Conservation (phyloP, 2,329 filamentous ascomycete genomes). For the Alternaria viburni region DNA sequence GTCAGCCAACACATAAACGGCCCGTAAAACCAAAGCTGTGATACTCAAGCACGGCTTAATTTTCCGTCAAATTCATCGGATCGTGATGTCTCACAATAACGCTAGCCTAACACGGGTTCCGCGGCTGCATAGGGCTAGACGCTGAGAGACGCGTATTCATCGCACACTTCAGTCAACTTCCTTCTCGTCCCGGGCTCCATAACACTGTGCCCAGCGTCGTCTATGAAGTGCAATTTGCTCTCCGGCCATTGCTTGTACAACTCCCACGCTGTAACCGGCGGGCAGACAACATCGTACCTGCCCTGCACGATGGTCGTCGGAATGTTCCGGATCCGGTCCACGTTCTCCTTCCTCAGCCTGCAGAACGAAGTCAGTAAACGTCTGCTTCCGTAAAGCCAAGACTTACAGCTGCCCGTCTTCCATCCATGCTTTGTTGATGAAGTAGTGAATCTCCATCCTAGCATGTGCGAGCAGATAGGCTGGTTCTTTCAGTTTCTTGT, state of each 20-base stretch:
- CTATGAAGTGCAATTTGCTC: slow-evolving; percentile 41
- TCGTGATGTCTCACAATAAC: background rate
- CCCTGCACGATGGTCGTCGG: slow-evolving; percentile 53
- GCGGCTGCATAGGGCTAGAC: background rate
- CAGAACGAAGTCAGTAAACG: too few species aligned
- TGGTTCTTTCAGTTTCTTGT: slow-evolving; percentile 38
- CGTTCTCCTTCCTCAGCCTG: slow-evolving; percentile 35
- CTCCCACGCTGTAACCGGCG: slow-evolving; percentile 53
- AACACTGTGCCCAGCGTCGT: slow-evolving; percentile 45
- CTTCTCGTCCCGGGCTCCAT: slow-evolving; percentile 35
- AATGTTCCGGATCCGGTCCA: slow-evolving; percentile 47
- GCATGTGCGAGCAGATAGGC: slow-evolving; percentile 47
- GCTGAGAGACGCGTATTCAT: slow-evolving; percentile 25
- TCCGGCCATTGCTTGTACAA: slow-evolving; percentile 50
- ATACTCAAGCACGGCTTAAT: background rate
- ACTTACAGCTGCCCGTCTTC: slow-evolving; percentile 49
- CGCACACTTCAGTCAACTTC: slow-evolving; percentile 31
- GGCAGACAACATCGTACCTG: slow-evolving; percentile 56
- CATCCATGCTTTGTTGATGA: slow-evolving; percentile 51
- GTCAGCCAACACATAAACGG: background rate
- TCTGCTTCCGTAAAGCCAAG: too few species aligned
- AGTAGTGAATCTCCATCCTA: slow-evolving; percentile 53
- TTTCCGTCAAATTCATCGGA: background rate
- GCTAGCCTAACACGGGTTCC: background rate
- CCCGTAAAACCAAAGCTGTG: background rate